Evolutionary conservation across 2,329 filamentous ascomycete species (phyloP).

Genomic region (Fusarium praegraminearum): DNA sequence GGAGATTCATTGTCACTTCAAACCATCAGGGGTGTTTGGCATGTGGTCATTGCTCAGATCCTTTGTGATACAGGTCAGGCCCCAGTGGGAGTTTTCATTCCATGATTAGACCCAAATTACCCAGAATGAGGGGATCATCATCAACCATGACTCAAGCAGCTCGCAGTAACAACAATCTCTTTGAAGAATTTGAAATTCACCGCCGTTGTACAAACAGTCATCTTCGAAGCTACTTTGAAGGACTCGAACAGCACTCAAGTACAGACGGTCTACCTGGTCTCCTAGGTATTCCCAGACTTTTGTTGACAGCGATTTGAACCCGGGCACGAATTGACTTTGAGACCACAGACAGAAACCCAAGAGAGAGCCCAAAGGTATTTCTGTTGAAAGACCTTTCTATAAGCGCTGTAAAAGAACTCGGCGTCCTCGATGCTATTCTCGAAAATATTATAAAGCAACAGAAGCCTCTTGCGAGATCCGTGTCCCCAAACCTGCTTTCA

Average conservation of each 20-base stretch:
- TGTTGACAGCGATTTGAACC: background rate
- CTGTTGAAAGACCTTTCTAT: background rate
- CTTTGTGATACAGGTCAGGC: background rate
- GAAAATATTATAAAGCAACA: background rate
- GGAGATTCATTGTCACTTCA: too few relatives aligned
- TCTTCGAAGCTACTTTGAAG: background rate
- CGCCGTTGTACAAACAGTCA: background rate
- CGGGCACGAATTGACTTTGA: background rate
- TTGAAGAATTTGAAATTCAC: background rate
- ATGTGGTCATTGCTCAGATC: background rate
- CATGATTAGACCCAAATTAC: background rate
- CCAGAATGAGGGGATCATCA: background rate
- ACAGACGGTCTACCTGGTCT: background rate
- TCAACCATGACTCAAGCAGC: background rate
- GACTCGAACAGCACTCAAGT: rapidly evolving
- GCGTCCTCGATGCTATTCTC: background rate
- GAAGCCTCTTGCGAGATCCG: rapidly evolving
- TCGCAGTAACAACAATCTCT: rapidly evolving
- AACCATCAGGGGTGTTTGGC: background rate
- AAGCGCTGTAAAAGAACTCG: background rate
- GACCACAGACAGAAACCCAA: background rate
- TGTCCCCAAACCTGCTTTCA: background rate
- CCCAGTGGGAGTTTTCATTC: rapidly evolving
- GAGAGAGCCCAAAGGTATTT: background rate
- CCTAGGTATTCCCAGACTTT: too few relatives aligned